phyloP scores from a whole-genome alignment of 345 rosid genomes.

The Triadica sebifera region DNA sequence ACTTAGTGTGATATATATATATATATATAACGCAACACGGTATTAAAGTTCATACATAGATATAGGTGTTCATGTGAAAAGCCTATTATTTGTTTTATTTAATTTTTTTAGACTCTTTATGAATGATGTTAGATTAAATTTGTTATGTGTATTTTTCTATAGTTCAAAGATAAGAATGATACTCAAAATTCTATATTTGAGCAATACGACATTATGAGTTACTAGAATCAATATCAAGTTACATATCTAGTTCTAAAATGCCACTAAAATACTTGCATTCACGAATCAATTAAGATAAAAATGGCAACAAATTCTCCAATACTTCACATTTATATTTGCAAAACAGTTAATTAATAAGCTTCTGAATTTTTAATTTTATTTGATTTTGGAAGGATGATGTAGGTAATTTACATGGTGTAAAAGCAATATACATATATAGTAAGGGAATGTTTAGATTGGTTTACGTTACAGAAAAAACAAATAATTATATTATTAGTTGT shows the following conservation, averaged over 20 bases:
- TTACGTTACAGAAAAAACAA: not conserved
- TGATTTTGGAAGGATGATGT: not conserved
- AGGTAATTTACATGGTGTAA: not conserved
- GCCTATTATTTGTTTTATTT: not conserved
- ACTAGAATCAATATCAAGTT: not conserved
- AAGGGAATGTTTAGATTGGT: not conserved
- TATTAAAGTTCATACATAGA: no score
- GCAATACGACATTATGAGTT: not conserved
- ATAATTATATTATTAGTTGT: not conserved
- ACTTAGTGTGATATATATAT: constrained; percentile 11
- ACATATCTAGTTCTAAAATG: not conserved
- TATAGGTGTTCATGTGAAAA: no score
- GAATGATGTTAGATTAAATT: not conserved
- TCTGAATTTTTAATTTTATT: no score
- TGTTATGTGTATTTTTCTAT: not conserved
- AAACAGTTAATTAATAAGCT: no score
- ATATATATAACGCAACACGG: no score
- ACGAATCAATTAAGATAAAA: not conserved
- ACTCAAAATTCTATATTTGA: not conserved
- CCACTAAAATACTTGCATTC: not conserved
- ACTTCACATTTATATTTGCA: no score
- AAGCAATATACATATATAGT: not conserved
- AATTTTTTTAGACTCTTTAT: not conserved
- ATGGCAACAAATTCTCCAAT: no score
- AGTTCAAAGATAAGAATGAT: not conserved